Base-by-base conservation (phyloP, 129 eudicot genomes). In the Chrysanthemum makinoi region DNA sequence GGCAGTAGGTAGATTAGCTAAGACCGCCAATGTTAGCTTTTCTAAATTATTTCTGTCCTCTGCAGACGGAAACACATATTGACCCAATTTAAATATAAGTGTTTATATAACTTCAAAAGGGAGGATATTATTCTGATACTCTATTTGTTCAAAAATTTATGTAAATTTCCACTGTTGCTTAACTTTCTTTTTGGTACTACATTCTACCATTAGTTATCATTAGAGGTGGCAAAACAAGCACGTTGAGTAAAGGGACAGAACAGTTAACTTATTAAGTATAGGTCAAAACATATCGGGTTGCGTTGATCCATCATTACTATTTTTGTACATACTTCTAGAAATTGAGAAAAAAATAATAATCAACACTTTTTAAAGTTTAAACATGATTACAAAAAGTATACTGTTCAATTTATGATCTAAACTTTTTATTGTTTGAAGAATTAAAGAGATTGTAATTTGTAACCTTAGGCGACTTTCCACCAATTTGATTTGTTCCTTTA, bases 1-100 rank as follows among this genome's bases (percentile, higher is more conserved):
- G 18, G 98, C 97, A 79, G 98, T 94, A 46, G 97, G 96, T 76
- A 89, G 72, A 87, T 89, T 90, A 48, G 92, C 77, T 56, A 94
- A 87, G 55, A 94, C 98, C 28, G 98, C 98, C 24, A 94, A 92
- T 24, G 98, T 94, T 80, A 94, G 69, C 79, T 89, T 94, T 73
- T 94, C 98, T 54, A 89, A 78, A 75, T 94, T 94, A 80, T 94
- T 94, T 83, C 98, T 89, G 67, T 94, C 95, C 73, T 89, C 98
- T 94, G 86, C 83, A 82, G 47, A 51, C 47, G 33, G 63, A 70
- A 66, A 75, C 76, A 80, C 72, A 24, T 53, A 73, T 75, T 57
- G 6, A 58, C 53, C 53, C 22, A 43, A 14, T 28, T 7, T 39
- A 24, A 61, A 7, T 61, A 24, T 30, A 17, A 7, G 18, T 13